phyloP scores from a whole-genome alignment of 2,329 filamentous ascomycete species.

The Zymoseptoria pseudotritici region DNA sequence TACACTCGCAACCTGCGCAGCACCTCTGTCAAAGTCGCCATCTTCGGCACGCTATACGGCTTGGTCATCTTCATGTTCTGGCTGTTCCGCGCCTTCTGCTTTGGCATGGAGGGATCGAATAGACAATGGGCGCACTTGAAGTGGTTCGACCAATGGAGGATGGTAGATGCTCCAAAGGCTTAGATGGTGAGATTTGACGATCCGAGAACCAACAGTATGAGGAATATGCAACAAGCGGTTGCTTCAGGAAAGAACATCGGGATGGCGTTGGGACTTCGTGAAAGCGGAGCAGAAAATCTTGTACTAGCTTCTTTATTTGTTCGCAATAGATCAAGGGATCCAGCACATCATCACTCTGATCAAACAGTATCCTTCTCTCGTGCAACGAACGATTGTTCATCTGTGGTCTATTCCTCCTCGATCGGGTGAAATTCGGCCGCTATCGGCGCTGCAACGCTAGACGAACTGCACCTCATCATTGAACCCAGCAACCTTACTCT shows the following conservation, averaged over 20 bases:
- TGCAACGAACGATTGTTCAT: background rate
- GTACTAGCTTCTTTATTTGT: slow-evolving; percentile 3
- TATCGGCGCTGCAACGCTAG: background rate
- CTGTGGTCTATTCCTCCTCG: background rate
- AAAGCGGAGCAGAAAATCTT: slow-evolving; percentile 4
- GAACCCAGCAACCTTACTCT: background rate
- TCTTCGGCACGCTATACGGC: slow-evolving; percentile 70
- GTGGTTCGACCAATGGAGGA: slow-evolving; percentile 85
- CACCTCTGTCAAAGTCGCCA: slow-evolving; percentile 51
- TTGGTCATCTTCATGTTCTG: slow-evolving; percentile 74
- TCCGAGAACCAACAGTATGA: background rate
- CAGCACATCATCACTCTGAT: background rate
- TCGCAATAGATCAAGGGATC: background rate
- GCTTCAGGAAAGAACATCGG: background rate
- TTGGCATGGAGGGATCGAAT: slow-evolving; percentile 85
- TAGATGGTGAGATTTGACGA: slow-evolving; percentile 23
- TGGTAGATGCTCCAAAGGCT: slow-evolving; percentile 50
- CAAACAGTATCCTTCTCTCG: background rate
- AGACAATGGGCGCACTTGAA: slow-evolving; percentile 83
- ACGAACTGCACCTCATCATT: background rate
- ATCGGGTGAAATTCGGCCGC: background rate
- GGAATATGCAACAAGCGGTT: background rate
- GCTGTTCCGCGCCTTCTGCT: slow-evolving; percentile 87
- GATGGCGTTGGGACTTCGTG: slow-evolving; percentile 5
- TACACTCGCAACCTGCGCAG: slow-evolving; percentile 60